Evolutionary conservation across 2,329 filamentous ascomycete genomes (phyloP), one percentile per base, ranked within the genome.

Genomic region (Hypoxylon sp.): DNA sequence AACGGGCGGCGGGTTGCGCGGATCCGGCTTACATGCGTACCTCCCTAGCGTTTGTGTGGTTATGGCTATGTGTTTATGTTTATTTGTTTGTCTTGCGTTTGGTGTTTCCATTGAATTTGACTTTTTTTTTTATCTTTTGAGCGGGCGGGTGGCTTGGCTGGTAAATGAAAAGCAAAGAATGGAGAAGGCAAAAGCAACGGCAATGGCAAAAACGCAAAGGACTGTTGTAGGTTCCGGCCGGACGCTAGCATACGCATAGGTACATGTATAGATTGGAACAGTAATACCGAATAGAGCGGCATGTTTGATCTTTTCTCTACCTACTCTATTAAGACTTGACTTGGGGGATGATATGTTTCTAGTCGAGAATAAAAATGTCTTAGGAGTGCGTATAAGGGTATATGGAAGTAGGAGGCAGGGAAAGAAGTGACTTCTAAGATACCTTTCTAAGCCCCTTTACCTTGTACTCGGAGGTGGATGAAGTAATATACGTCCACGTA

Each of bases 181-280:
- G 10, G 31, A 8, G 31, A 31, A 46, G 7, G 42, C 21, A 21
- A 55, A 44, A n/a, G 42, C 37, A 27, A 7, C 24, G 17, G 2
- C 27, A 39, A 15, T 13, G 2, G 42, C 27, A 21, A 37, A 56
- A 1, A 13, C n/a, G 32, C 32, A 37, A 44, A 11, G 21, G 13
- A 6, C 24, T 1, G 29, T 13, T 29, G 19, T 32, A 15, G 19
- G 15, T 17, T 10, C 15, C 15, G 32, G 54, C 19, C 11, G 29
- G 27, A 35, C 44, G 42, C 27, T 21, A 48, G 53, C 39, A 56
- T 47, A 56, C 39, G 11, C 53, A 55, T n/a, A 29, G 27, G 17
- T 17, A 27, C 17, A 56, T 29, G 54, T 19, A 47, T 58, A 58
- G 44, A 58, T 50, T 58, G 55, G 31, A 58, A 58, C 50, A 44